phyloP scores from a whole-genome alignment of 352 stramenopile genomes.

The Detonula confervacea region DNA sequence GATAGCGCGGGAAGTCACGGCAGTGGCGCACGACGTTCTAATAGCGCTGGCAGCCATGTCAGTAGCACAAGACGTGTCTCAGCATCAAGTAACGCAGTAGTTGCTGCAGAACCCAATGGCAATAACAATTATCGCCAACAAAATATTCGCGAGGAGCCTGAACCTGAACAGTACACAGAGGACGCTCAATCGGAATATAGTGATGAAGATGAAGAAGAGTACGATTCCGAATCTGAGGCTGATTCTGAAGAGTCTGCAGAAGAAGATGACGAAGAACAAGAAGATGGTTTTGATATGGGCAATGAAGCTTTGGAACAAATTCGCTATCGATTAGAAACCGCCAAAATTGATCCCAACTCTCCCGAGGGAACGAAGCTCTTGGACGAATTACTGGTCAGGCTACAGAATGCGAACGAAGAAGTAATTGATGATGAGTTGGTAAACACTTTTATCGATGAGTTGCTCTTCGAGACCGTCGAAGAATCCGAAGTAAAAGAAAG shows the following conservation, averaged over 20 bases:
- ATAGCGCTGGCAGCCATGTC: too few species aligned
- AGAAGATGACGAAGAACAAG: slow-evolving; percentile 16
- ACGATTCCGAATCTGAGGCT: neutral
- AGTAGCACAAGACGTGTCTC: neutral
- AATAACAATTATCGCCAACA: neutral
- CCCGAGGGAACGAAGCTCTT: slow-evolving; percentile 41
- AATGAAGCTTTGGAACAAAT: slow-evolving; percentile 53
- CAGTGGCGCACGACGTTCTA: too few species aligned
- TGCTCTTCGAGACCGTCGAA: slow-evolving; percentile 21
- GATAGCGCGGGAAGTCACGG: too few species aligned
- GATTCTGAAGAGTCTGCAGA: too few species aligned
- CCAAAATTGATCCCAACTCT: slow-evolving; percentile 53
- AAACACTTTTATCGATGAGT: slow-evolving; percentile 48
- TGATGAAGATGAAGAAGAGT: slow-evolving; percentile 30
- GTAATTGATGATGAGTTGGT: slow-evolving; percentile 38
- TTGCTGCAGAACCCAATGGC: neutral
- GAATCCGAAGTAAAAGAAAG: neutral
- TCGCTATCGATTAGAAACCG: slow-evolving; percentile 49
- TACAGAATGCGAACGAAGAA: slow-evolving; percentile 30
- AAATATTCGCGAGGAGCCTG: neutral
- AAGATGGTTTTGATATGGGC: slow-evolving; percentile 42
- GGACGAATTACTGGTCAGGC: slow-evolving; percentile 43
- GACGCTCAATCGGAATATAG: neutral
- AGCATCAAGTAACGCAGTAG: too few species aligned
- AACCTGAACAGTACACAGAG: slow-evolving; percentile 11